A percentile compares a stretch with the other conserved stretches of the same genome.
phyloP scores from a whole-genome alignment of 441 rosid species.

The Erodium texanum region DNA sequence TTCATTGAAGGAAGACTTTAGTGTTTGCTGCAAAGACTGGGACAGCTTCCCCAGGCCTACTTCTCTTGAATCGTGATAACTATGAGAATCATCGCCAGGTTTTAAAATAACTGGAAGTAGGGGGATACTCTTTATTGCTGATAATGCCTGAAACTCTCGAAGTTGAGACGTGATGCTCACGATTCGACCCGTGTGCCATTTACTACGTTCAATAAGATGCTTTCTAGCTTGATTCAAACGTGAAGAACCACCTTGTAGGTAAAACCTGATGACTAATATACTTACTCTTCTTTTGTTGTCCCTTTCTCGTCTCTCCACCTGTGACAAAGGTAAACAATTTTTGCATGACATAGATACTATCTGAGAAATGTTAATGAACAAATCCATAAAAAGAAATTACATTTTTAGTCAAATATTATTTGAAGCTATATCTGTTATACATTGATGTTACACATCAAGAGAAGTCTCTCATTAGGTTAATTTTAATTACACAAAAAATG shows the following conservation, averaged over 20 bases:
- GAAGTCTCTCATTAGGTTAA: not conserved
- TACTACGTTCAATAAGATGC: constrained; percentile 89
- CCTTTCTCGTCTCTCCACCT: constrained; percentile 99
- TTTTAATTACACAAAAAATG: not conserved
- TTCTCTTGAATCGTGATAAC: constrained; percentile 31
- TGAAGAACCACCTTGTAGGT: constrained; percentile 67
- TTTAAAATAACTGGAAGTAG: constrained; percentile 65
- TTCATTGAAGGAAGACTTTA: constrained; percentile 76
- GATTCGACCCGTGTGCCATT: constrained; percentile 92
- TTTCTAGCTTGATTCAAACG: constrained; percentile 88
- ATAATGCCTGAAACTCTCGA: constrained; percentile 93
- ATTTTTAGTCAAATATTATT: not conserved
- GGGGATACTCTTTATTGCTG: constrained; percentile 66
- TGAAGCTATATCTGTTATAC: not conserved
- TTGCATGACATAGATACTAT: constrained; percentile 9
- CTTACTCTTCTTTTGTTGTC: constrained; percentile 65
- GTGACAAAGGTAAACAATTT: constrained; percentile 24
- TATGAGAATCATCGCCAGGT: constrained; percentile 40
- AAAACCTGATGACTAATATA: constrained; percentile 67
- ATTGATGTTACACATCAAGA: not conserved
- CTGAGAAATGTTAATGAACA: too few relatives aligned
- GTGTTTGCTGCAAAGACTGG: constrained; percentile 51
- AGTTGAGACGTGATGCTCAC: constrained; percentile 88
- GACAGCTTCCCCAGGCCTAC: constrained; percentile 48
- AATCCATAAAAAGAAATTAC: not conserved